Evolutionary conservation across 23 red algal species (phyloP).

Genomic region (Pyropia yezoensis): DNA sequence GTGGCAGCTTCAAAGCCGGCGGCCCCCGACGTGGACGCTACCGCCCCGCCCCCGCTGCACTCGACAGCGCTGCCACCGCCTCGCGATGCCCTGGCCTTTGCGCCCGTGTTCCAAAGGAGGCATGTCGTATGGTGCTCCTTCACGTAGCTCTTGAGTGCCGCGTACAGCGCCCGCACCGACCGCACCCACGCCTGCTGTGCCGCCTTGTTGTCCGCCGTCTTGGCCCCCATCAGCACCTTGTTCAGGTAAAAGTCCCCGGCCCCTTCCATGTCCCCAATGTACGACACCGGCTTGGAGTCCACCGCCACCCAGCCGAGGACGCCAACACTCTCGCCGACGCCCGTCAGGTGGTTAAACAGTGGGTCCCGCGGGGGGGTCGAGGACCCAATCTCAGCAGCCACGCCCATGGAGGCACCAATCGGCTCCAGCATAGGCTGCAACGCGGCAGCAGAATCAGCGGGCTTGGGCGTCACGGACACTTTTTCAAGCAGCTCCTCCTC

Average conservation of each 20-base stretch:
- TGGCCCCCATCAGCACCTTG: constrained; percentile 66
- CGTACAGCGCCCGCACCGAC: constrained; percentile 27
- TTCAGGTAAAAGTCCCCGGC: constrained; percentile 57
- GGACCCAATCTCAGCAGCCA: constrained; percentile 11
- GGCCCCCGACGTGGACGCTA: neutral
- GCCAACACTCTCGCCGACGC: constrained; percentile 40
- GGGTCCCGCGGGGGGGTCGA: constrained; percentile 16
- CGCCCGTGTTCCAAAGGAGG: constrained; percentile 27
- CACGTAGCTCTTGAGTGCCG: constrained; percentile 54
- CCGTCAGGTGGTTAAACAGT: constrained; percentile 53
- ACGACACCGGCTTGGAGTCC: constrained; percentile 54
- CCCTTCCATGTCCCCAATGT: constrained; percentile 43
- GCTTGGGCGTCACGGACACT: constrained; percentile 33
- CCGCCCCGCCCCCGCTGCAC: neutral
- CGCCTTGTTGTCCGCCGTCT: constrained; percentile 31
- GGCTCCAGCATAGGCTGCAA: constrained; percentile 34
- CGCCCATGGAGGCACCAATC: constrained; percentile 47
- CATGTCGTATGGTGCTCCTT: constrained; percentile 69
- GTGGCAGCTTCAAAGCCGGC: constrained; percentile 22
- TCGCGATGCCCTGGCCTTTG: too few relatives aligned
- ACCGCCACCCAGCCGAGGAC: constrained; percentile 79
- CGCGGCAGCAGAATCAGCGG: constrained; percentile 29
- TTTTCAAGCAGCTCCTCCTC: constrained; percentile 35
- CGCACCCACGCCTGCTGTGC: constrained; percentile 45
- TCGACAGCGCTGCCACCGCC: neutral